These are phyloP conservation scores for Wickerhamomyces rabaulensis DNA, from an alignment of 805 yeast species.

Conservation along the genomic window DNA sequence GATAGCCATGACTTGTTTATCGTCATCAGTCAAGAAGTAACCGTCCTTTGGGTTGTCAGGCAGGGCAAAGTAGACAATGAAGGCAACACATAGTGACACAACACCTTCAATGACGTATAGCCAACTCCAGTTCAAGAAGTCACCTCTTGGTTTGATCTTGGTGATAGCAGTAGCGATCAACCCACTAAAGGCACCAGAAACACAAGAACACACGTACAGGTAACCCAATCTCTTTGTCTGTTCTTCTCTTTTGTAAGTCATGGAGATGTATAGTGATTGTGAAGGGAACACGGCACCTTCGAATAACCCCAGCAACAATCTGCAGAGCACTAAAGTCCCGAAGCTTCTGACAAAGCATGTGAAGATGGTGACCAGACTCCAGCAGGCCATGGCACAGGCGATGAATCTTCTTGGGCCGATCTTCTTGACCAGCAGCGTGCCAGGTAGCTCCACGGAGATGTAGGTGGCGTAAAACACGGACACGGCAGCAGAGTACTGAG, in stretches of 20 bases:
- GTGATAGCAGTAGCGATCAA: constrained; percentile 33
- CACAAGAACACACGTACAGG: constrained; percentile 36
- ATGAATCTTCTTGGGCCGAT: constrained; percentile 3
- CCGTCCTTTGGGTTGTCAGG: constrained; percentile 30
- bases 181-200: constrained; percentile 43
- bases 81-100: constrained; percentile 26
- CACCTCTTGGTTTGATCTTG: constrained; percentile 22
- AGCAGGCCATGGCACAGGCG: constrained; percentile 1
- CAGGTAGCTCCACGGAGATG: constrained; percentile 16
- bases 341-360: constrained; percentile 28
- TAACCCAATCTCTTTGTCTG: constrained; percentile 33
- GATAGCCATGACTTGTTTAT: constrained; percentile 21
- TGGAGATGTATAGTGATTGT: constrained; percentile 30
- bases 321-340: constrained; percentile 30
- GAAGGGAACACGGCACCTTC: constrained; percentile 40
- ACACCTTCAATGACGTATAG: constrained; percentile 36
- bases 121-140: constrained; percentile 33
- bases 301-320: constrained; percentile 38
- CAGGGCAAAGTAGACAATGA: constrained; percentile 24
- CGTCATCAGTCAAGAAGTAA: constrained; percentile 28
- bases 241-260: constrained; percentile 32
- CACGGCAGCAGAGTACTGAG: constrained; percentile 29
- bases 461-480: constrained; percentile 35
- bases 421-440: constrained; percentile 1
- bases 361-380: constrained; percentile 27